A percentile compares a stretch with the other conserved stretches of the same genome.
These are phyloP conservation scores for Mycena metata DNA, from an alignment of 768 basidiomycete genomes.

Conservation along the genomic window DNA sequence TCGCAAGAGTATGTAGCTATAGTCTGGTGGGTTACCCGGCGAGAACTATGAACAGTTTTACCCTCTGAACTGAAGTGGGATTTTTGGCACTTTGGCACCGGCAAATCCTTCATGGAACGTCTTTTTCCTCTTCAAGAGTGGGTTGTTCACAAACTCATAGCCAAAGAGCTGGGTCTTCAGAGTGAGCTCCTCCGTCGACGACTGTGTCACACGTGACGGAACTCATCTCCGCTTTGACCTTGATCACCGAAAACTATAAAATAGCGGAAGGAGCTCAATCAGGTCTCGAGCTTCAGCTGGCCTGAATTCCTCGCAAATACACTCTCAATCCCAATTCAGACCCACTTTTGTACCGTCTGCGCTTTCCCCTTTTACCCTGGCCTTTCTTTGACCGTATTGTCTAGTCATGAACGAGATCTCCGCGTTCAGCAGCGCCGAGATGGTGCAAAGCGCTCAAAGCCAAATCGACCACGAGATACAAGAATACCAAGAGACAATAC, in stretches of 20 bases:
- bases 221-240: neutral
- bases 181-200: too few species aligned
- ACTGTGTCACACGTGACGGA: too few species aligned
- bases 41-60: too few species aligned
- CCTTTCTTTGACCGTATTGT: constrained; percentile 3
- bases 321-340: constrained; percentile 22
- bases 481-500: constrained; percentile 50
- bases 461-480: constrained; percentile 56
- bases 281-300: constrained; percentile 49
- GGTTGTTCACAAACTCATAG: too few species aligned
- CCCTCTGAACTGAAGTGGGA: too few species aligned
- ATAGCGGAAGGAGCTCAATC: constrained; percentile 21
- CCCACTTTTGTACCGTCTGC: constrained; percentile 36
- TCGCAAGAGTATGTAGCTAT: neutral
- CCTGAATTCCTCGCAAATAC: constrained; percentile 41
- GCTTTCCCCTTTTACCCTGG: constrained; percentile 6
- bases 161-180: too few species aligned
- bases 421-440: constrained; percentile 30
- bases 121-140: too few species aligned
- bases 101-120: too few species aligned
- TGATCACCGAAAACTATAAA: constrained; percentile 16
- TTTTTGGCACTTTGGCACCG: too few species aligned
- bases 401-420: constrained; percentile 24
- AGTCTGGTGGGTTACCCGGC: too few species aligned
- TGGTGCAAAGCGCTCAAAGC: constrained; percentile 41